Evolutionary conservation across 2,329 filamentous ascomycete species (phyloP).

Genomic region (Amphichorda felina): DNA sequence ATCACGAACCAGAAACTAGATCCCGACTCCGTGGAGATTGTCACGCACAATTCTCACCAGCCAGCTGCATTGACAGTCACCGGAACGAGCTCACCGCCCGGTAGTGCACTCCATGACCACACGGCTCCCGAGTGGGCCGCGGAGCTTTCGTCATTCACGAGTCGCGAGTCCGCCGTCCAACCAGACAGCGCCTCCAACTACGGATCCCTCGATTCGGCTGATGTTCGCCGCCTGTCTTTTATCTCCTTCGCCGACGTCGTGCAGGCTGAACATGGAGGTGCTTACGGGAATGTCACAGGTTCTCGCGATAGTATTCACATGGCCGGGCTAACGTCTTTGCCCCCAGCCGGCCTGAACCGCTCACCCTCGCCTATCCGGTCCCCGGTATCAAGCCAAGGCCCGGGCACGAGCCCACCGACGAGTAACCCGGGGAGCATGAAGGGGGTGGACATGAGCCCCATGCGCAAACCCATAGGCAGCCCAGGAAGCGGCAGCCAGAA

Average conservation of each 20-base stretch:
- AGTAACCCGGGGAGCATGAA: constrained; percentile 67
- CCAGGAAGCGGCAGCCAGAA: constrained; percentile 44
- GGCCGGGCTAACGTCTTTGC: constrained; percentile 51
- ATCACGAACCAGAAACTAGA: constrained; percentile 81
- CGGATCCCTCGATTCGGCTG: constrained; percentile 60
- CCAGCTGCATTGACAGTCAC: constrained; percentile 60
- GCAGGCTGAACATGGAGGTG: constrained; percentile 63
- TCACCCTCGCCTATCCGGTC: constrained; percentile 75
- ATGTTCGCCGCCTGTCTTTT: constrained; percentile 79
- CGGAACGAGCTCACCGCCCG: constrained; percentile 17
- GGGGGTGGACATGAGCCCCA: constrained; percentile 59
- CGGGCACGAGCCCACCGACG: constrained; percentile 59
- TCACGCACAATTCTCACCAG: constrained; percentile 77
- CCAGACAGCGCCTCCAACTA: constrained; percentile 63
- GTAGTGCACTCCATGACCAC: constrained; percentile 24
- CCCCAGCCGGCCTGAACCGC: constrained; percentile 40
- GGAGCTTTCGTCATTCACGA: constrained; percentile 42
- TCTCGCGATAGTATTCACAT: constrained; percentile 61
- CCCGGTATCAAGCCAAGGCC: constrained; percentile 60
- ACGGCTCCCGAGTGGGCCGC: constrained; percentile 40
- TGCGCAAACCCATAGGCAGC: constrained; percentile 48
- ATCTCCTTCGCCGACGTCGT: constrained; percentile 96
- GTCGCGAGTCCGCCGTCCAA: constrained; percentile 11
- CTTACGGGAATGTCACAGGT: constrained; percentile 24
- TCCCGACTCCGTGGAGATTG: constrained; percentile 84